These are phyloP conservation scores for Pleurotus sapidus DNA, from an alignment of 768 basidiomycete genomes.

Conservation along the genomic window DNA sequence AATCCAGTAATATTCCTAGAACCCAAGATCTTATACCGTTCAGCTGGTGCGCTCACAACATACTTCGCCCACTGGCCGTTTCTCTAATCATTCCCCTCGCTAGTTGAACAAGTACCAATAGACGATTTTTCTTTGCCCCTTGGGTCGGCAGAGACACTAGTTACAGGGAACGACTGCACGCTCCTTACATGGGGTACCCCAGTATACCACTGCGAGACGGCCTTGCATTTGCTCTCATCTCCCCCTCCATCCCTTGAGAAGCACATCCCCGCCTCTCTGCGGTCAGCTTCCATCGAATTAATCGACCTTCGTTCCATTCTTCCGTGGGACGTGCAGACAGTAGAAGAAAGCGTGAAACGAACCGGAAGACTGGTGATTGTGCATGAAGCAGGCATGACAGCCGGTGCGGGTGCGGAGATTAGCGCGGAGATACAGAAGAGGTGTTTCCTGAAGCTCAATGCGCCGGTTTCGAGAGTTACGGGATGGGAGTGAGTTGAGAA, in stretches of 20 bases:
- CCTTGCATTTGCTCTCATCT: constrained; percentile 66
- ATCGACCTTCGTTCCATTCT: constrained; percentile 89
- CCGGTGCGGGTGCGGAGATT: constrained; percentile 88
- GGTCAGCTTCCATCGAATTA: constrained; percentile 76
- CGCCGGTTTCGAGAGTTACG: constrained; percentile 82
- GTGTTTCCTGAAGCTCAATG: constrained; percentile 85
- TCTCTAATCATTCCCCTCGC: not conserved
- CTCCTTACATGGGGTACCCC: constrained; percentile 93
- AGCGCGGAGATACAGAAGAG: constrained; percentile 87
- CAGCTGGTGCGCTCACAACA: constrained; percentile 52
- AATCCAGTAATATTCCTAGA: constrained; percentile 97
- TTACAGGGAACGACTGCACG: constrained; percentile 80
- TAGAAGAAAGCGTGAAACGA: constrained; percentile 79
- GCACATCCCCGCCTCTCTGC: constrained; percentile 63
- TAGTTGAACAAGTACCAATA: constrained; percentile 89
- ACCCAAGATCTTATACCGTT: constrained; percentile 90
- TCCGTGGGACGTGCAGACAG: constrained; percentile 83
- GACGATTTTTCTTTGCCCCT: constrained; percentile 88
- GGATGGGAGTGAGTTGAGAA: constrained; percentile 86
- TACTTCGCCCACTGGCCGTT: not conserved
- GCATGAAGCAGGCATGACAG: constrained; percentile 88
- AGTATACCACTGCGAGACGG: constrained; percentile 84
- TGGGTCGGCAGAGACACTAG: constrained; percentile 73
- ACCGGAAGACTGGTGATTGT: constrained; percentile 87
- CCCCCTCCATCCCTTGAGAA: constrained; percentile 63